Base-by-base conservation (phyloP, 352 stramenopile species). In the Phytophthora kernoviae region DNA sequence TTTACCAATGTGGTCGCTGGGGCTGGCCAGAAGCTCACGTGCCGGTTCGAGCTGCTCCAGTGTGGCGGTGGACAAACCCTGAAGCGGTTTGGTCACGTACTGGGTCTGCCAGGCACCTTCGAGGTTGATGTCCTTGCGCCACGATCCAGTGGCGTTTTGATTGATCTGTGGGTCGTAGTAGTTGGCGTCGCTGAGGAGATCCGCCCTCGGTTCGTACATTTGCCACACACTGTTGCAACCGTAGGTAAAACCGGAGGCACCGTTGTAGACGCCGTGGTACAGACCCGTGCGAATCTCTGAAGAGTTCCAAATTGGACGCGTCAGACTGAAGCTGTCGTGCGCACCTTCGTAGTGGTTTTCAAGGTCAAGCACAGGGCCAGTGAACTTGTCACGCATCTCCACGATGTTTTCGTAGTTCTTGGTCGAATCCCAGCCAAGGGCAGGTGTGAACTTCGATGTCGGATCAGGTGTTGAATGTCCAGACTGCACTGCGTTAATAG, bases 171-270 rank as follows among this genome's bases (percentile, higher is more conserved):
- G 52, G 2, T 34, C 32, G 26, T 65, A 65, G 42, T 62, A 69
- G 30, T 69, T 55, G n/a, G 27, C 54, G 15, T 51, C 54, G 27
- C 42, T 42, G 0, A 60, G 48, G 14, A 69, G 54, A 5, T 64
- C 48, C 0, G 20, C 39, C 7, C 17, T 20, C 3, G 60, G 61
- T 33, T 69, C 61, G 43, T 70, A 70, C 48, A 69, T 65, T 9
- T 69, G 61, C 47, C 61, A 65, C 5, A 69, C 61, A 18, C 54
- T 65, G 43, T 70, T 54, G 27, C 47, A 49, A n/a, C 54, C 61
- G 43, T 70, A 65, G 4, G 61, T 70, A 30, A 65, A 65, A 14
- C 62, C 62, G 20, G 62, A 5, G 6, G 61, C 42, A 15, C 54
- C 61, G 5, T 49, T 21, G 36, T 69, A 69, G 2, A 65, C 61